Conservation (phyloP, 371 early-diverging fungal genomes). For the Phascolomyces articulosus region DNA sequence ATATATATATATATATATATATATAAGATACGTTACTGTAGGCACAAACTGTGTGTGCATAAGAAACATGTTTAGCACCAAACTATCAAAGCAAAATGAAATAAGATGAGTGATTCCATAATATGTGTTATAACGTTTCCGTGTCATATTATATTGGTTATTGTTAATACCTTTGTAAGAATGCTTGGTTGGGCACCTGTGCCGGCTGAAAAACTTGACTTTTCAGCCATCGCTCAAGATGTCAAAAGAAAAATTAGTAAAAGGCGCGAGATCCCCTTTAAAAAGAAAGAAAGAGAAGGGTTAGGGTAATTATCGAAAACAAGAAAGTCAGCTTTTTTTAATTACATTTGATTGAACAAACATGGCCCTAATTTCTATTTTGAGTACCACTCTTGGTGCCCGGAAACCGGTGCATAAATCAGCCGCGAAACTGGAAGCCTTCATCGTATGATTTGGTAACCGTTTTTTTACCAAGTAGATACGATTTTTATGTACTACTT, state of each 20-base stretch:
- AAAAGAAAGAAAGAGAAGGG: background rate
- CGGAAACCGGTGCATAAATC: too few species aligned
- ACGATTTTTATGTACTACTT: too few species aligned
- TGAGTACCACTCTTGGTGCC: too few species aligned
- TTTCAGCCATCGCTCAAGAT: conserved; percentile 10
- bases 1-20: too few species aligned
- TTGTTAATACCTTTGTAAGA: conserved; percentile 4
- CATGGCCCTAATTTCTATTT: background rate
- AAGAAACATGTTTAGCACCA: conserved; percentile 63
- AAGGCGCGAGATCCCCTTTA: background rate
- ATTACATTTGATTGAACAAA: background rate
- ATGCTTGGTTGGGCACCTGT: conserved; percentile 1
- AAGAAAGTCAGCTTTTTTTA: background rate
- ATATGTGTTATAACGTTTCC: background rate
- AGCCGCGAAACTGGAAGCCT: too few species aligned
- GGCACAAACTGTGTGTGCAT: conserved; percentile 68
- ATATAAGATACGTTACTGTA: conserved; percentile 58
- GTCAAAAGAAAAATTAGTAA: background rate
- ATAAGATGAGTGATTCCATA: background rate
- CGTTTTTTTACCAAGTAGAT: too few species aligned
- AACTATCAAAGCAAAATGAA: conserved; percentile 36
- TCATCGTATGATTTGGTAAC: too few species aligned
- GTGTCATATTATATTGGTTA: background rate
- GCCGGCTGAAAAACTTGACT: conserved; percentile 10
- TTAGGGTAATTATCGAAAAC: background rate